phyloP scores from a whole-genome alignment of 2,329 filamentous ascomycete genomes.

The Colletotrichum sp. region DNA sequence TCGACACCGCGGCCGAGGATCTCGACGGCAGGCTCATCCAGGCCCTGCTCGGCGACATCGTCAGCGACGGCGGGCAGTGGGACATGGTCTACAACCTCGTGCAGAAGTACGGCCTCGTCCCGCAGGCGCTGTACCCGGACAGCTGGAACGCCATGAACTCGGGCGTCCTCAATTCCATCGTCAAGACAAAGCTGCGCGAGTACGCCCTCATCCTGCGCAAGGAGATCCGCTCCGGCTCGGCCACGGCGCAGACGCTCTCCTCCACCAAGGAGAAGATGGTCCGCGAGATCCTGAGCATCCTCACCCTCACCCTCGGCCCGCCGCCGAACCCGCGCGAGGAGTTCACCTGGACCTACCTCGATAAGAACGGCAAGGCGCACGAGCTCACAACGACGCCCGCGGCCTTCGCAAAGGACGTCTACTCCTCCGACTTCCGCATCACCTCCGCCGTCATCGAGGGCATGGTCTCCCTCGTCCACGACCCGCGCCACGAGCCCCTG shows the following conservation, averaged over 20 bases:
- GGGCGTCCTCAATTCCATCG: conserved; percentile 70
- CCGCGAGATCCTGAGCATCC: conserved; percentile 77
- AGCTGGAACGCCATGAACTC: conserved; percentile 79
- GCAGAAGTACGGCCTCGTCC: conserved; percentile 86
- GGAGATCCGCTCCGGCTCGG: conserved; percentile 43
- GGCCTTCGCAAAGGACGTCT: conserved; percentile 74
- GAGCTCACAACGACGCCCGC: conserved; percentile 69
- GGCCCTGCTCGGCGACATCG: conserved; percentile 68
- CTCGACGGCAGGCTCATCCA: conserved; percentile 78
- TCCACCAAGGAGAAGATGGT: conserved; percentile 75
- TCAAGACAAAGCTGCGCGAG: conserved; percentile 88
- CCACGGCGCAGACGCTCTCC: conserved; percentile 43
- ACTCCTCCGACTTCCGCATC: conserved; percentile 62
- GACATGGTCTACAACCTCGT: conserved; percentile 91
- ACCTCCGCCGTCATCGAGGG: conserved; percentile 65
- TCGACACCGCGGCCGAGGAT: conserved; percentile 74
- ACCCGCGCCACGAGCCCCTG: conserved; percentile 78
- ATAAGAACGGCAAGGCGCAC: conserved; percentile 69
- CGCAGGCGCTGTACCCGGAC: conserved; percentile 82
- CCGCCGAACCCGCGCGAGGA: conserved; percentile 71
- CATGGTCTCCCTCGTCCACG: conserved; percentile 84
- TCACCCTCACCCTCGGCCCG: conserved; percentile 83
- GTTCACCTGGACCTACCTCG: conserved; percentile 84
- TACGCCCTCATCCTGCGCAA: conserved; percentile 75
- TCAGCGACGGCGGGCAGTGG: conserved; percentile 87